Conservation (phyloP, 2,329 filamentous ascomycete genomes). For the Aspergillus brunneoviolaceus region DNA sequence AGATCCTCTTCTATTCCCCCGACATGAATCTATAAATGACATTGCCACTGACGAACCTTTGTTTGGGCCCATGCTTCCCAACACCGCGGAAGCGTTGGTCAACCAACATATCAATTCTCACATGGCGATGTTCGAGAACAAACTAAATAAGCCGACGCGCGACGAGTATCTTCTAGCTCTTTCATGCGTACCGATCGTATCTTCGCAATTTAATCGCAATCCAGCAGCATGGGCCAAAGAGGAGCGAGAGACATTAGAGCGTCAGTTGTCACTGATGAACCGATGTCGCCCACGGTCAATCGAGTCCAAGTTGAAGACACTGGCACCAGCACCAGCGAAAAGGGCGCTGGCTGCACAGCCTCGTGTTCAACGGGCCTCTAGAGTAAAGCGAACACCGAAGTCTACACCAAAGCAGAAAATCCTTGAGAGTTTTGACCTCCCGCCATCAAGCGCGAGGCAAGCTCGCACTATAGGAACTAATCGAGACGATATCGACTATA, state of each 20-base stretch:
- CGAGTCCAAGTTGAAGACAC: slow-evolving; percentile 39
- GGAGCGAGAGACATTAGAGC: slow-evolving; percentile 43
- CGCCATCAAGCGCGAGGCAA: slow-evolving; percentile 43
- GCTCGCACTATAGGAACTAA: slow-evolving; percentile 55
- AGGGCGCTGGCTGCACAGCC: slow-evolving; percentile 25
- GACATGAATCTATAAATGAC: slow-evolving; percentile 34
- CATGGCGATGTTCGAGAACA: slow-evolving; percentile 43
- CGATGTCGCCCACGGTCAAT: slow-evolving; percentile 32
- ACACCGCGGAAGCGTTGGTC: slow-evolving; percentile 39
- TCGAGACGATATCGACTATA: slow-evolving; percentile 80
- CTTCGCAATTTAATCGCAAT: slow-evolving; percentile 44
- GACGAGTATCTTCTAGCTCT: slow-evolving; percentile 46
- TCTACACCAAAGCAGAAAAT: slow-evolving; percentile 42
- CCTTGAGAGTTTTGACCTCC: slow-evolving; percentile 39
- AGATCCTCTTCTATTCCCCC: slow-evolving; percentile 47
- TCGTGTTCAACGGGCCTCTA: slow-evolving; percentile 32
- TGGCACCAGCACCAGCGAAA: slow-evolving; percentile 41
- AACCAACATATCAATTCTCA: slow-evolving; percentile 45
- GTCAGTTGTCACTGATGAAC: slow-evolving; percentile 43
- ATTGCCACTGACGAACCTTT: slow-evolving; percentile 41
- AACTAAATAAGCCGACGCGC: slow-evolving; percentile 43
- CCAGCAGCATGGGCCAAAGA: slow-evolving; percentile 45
- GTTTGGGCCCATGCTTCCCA: slow-evolving; percentile 38
- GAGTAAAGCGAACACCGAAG: slow-evolving; percentile 42
- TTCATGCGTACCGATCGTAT: slow-evolving; percentile 46